These are phyloP conservation scores for Phylloporus sp. DNA, from an alignment of 768 basidiomycete species.

Conservation along the genomic window DNA sequence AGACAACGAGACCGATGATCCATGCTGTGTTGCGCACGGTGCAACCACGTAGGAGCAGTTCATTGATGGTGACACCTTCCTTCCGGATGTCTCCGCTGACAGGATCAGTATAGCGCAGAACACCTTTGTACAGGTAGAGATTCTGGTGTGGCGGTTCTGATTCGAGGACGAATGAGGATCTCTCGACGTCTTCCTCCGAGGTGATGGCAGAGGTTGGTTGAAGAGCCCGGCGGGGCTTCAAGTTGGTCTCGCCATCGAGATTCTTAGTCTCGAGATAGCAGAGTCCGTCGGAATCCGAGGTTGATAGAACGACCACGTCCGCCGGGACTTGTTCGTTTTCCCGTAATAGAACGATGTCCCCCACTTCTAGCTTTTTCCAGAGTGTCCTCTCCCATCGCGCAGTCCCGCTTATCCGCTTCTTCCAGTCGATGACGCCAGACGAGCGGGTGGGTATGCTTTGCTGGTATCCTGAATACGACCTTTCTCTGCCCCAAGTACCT, in stretches of 20 bases:
- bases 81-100: slow-evolving; percentile 48
- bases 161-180: slow-evolving; percentile 82
- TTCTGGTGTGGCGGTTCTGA: slow-evolving; percentile 94
- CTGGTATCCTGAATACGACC: slow-evolving; percentile 47
- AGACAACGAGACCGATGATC: slow-evolving; percentile 92
- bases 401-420: slow-evolving; percentile 59
- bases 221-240: slow-evolving; percentile 80
- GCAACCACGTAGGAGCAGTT: slow-evolving; percentile 88
- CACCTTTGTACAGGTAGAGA: slow-evolving; percentile 85
- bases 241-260: slow-evolving; percentile 94
- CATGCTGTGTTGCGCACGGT: slow-evolving; percentile 85
- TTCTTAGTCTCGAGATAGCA: slow-evolving; percentile 99
- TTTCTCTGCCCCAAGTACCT: slow-evolving; percentile 34
- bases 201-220: slow-evolving; percentile 70
- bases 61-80: slow-evolving; percentile 84
- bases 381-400: slow-evolving; percentile 92
- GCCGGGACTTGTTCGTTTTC: slow-evolving; percentile 98
- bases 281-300: slow-evolving; percentile 85
- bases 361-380: slow-evolving; percentile 98
- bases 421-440: slow-evolving; percentile 80
- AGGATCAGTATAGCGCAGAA: slow-evolving; percentile 68
- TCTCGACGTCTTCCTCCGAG: slow-evolving; percentile 89
- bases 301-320: slow-evolving; percentile 89
- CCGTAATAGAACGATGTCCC: slow-evolving; percentile 86
- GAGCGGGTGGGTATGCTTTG: slow-evolving; percentile 55